Conservation (phyloP, 805 yeast species). For the Yamadazyma sp. region DNA sequence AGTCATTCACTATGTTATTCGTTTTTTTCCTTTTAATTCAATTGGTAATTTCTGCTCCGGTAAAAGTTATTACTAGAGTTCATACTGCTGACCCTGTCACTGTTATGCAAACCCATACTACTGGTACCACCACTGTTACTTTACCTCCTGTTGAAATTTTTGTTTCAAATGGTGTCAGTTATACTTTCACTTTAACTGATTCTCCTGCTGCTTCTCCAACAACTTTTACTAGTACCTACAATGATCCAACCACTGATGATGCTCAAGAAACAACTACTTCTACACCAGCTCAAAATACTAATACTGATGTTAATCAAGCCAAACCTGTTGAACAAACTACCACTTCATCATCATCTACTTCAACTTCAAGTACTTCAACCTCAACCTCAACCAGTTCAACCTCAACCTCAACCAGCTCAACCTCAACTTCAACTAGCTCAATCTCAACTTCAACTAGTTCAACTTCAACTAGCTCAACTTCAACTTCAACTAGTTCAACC, state of each 20-base stretch:
- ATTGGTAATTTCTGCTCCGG: conserved; percentile 29
- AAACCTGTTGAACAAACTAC: conserved; percentile 13
- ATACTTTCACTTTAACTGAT: conserved; percentile 42
- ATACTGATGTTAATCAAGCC: conserved; percentile 14
- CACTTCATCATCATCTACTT: conserved; percentile 10
- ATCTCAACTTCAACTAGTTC: conserved; percentile 14
- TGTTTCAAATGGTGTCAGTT: conserved; percentile 50
- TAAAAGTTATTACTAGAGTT: conserved; percentile 46
- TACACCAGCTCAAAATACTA: conserved; percentile 10
- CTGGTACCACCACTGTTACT: conserved; percentile 47
- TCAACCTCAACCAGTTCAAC: conserved; percentile 11
- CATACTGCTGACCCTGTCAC: conserved; percentile 58
- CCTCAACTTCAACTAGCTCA: conserved; percentile 10
- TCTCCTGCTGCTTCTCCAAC: conserved; percentile 34
- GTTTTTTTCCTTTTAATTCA: conserved; percentile 17
- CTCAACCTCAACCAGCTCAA: conserved; percentile 6
- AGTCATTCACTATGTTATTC: conserved; percentile 6
- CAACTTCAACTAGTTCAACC: conserved; percentile 13
- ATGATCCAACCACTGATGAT: conserved; percentile 20
- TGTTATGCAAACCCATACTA: conserved; percentile 35
- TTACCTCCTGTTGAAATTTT: conserved; percentile 53
- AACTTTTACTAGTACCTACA: conserved; percentile 23
- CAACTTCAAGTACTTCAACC: conserved; percentile 12
- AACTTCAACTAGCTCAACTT: conserved; percentile 7
- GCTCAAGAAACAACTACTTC: conserved; percentile 20